These are phyloP conservation scores for Albatrellus ellisii DNA, from an alignment of 768 basidiomycete genomes.

Conservation along the genomic window DNA sequence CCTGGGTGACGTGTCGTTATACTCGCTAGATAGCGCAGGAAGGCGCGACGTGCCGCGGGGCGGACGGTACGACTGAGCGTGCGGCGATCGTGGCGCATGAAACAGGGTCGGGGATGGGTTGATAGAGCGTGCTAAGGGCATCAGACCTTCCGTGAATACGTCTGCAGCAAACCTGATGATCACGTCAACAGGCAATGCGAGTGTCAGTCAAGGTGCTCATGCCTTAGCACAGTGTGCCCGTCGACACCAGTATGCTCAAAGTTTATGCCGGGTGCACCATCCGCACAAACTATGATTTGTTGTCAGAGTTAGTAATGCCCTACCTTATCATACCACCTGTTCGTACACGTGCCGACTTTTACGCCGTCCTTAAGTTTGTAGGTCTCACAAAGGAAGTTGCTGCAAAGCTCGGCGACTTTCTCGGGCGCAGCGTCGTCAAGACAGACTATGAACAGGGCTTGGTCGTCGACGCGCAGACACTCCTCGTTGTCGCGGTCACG, in stretches of 20 bases:
- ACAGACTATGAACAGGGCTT: slow-evolving; percentile 87
- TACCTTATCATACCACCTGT: slow-evolving; percentile 92
- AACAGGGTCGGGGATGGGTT: slow-evolving; percentile 93
- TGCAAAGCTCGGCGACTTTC: slow-evolving; percentile 68
- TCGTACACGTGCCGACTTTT: slow-evolving; percentile 92
- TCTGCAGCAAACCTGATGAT: slow-evolving; percentile 64
- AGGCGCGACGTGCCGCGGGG: slow-evolving; percentile 18
- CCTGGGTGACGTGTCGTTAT: slow-evolving; percentile 77
- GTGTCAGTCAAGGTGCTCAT: slow-evolving; percentile 2
- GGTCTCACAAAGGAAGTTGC: slow-evolving; percentile 89
- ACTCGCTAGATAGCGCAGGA: slow-evolving; percentile 23
- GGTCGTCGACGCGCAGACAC: slow-evolving; percentile 78
- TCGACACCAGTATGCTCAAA: slow-evolving; percentile 98
- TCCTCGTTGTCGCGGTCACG: slow-evolving; percentile 62
- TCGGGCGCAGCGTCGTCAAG: slow-evolving; percentile 68
- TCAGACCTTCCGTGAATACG: slow-evolving; percentile 95
- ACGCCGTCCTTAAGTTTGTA: slow-evolving; percentile 74
- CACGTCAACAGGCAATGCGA: background rate
- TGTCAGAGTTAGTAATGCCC: slow-evolving; percentile 37
- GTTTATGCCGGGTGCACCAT: slow-evolving; percentile 94
- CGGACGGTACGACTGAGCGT: slow-evolving; percentile 62
- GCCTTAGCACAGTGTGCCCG: slow-evolving; percentile 89
- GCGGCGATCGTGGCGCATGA: slow-evolving; percentile 76
- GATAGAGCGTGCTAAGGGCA: slow-evolving; percentile 92
- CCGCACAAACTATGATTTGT: slow-evolving; percentile 91